Base-by-base conservation (phyloP, 2,329 filamentous ascomycete genomes). In the Calycina herbarum region DNA sequence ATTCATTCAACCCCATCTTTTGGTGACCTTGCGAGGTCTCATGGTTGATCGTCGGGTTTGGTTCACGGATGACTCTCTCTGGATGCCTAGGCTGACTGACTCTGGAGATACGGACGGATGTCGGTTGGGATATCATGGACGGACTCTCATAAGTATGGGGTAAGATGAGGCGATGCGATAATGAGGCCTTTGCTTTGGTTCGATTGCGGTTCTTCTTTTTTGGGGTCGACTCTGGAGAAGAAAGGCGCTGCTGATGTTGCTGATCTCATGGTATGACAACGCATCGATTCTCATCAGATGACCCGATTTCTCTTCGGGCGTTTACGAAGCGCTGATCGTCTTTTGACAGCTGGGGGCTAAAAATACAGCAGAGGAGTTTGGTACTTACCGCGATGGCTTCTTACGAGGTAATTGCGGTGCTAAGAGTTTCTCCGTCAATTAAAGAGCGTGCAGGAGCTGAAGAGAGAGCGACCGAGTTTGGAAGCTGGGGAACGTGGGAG, bases 191-290 rank as follows among this genome's bases (percentile, higher is more conserved):
- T 48, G n/a, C 42, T 48, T 48, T 48, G 42, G 42, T 20, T 24
- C 17, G 31, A 5, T 33, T 33, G 27, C 4, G 15, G 15, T 45
- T n/a, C n/a, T 45, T 20, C 5, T 13, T 3, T 45, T 3, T 45
- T 17, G 15, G 42, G n/a, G 11, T 40, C 38, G 11, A 40, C 38
- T 48, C n/a, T 48, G 42, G 42, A 48, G 42, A 20, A 48, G n/a
- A 48, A 48, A 24, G 17, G 42, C 17, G n/a, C 42, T 48, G 42
- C 42, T 48, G 42, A 48, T 48, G 42, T 6, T 48, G 42, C 42
- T 48, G 42, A 48, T 48, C 38, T 40, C 42, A 48, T 20, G 42
- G 42, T 48, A 48, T 48, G 42, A 48, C 42, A 48, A 48, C 42
- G 42, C 42, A 48, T 48, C 42, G n/a, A 48, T 8, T 48, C n/a